Base-by-base conservation (phyloP, 257 asterid species). In the Capsicum rhomboideum region DNA sequence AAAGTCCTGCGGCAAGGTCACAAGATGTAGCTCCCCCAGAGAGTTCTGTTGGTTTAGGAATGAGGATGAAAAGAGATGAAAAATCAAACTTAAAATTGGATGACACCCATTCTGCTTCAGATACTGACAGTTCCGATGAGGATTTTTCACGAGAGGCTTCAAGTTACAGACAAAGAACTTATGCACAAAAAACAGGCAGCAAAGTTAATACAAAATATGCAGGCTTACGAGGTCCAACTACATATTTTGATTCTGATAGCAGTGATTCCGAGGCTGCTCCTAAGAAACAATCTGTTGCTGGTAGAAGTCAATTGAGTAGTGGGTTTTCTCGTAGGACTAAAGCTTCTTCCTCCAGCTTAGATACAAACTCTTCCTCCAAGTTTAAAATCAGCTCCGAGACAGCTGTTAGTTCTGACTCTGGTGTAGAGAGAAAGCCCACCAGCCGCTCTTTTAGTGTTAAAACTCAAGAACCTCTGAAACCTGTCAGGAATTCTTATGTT, bases 261-360 rank as follows among this genome's bases (percentile, higher is more conserved):
- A 91, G 92, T 20, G 93, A 92, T 86, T 88, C 86, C 12, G 98
- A 95, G 82, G 93, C 89, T 79, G 92, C 87, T 85, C 86, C 87
- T 83, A n/a, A n/a, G n/a, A 90, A 84, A 83, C 90, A 77, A 82
- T 82, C 90, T 49, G 56, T 64, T 66, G 14, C 85, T 40, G 74
- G 90, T 53, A 94, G 88, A 87, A 86, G 81, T 82, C 88, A 78
- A 75, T 31, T 86, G 82, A 90, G 85, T 49, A 82, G 91, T 89
- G 93, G 91, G 86, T 26, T 94, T 82, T 92, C 99, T 83, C 92
- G 91, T 61, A 89, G 98, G 88, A 92, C 99, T 68, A 94, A 94
- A 87, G 90, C 88, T 79, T 82, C 87, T 84, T 56, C 89, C 44
- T 68, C 91, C 59, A 59, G 84, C 84, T 31, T 91, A 4, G 66